phyloP scores from a whole-genome alignment of 345 rosid species.

The Bruguiera gymnorhiza region DNA sequence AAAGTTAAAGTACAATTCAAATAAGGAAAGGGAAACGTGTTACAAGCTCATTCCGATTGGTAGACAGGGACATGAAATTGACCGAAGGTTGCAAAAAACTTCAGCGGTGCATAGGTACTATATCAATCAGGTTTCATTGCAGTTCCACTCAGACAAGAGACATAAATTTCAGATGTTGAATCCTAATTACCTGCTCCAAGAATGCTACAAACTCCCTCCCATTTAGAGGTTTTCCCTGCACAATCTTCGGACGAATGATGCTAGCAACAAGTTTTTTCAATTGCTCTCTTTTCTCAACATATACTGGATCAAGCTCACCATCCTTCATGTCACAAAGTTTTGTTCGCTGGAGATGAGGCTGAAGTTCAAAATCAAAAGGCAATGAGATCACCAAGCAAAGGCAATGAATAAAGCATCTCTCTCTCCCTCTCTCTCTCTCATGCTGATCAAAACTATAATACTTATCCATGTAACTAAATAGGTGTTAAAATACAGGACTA shows the following conservation, averaged over 20 bases:
- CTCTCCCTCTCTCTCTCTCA: too few relatives aligned
- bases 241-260: conserved; percentile 84
- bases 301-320: conserved; percentile 75
- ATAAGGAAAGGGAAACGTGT: neutral
- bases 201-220: conserved; percentile 93
- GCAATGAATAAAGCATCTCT: too few relatives aligned
- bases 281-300: conserved; percentile 74
- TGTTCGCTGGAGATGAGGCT: conserved; percentile 95
- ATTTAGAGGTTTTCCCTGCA: conserved; percentile 77
- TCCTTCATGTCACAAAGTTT: conserved; percentile 97
- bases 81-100: neutral
- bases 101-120: neutral
- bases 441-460: too few relatives aligned
- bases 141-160: neutral
- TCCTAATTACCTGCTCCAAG: conserved; percentile 73
- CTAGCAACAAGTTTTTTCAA: conserved; percentile 78
- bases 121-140: neutral
- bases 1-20: neutral
- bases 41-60: neutral
- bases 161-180: neutral
- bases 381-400: conserved; percentile 23
- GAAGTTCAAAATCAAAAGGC: conserved; percentile 25
- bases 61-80: neutral
- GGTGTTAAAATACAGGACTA: too few relatives aligned
- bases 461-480: too few relatives aligned